Evolutionary conservation across 129 eudicot genomes (phyloP), one percentile per base, ranked within the genome.

Genomic region (Helichrysum umbraculigerum): DNA sequence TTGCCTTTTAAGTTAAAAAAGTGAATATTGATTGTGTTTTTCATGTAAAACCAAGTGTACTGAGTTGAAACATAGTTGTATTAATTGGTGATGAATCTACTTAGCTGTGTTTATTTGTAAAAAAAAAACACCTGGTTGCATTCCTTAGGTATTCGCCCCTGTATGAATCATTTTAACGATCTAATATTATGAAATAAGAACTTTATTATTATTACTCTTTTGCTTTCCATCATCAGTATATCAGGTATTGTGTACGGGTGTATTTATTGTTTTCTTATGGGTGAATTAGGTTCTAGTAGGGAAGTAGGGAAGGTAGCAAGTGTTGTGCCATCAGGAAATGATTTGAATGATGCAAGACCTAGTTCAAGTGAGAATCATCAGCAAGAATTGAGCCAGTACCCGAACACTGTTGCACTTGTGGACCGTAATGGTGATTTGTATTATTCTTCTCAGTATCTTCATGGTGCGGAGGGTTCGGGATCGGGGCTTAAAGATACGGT

Each of bases 381-480:
- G 58, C 85, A 83, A 76, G 81, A 84, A 42, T 47, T 51, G 32
- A 67, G 79, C 64, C 84, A 77, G 2, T 74, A 77, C 61, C 84
- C 66, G 32, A 76, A 85, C 70, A 86, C 85, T 14, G 81, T 85
- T 42, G 85, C 92, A 7, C 70, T 83, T 70, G 90, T 81, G 16
- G 90, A 77, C n/a, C 83, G 79, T 50, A 83, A 87, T 73, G 88
- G 90, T 35, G 88, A 86, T 5, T 19, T 84, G 76, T 87, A 82
- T 63, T 89, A 87, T 79, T 20, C 88, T 79, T 28, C 88, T 3
- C 92, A 85, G 63, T 81, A 78, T 52, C 7, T 86, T 81, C 87
- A 81, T n/a, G 90, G 85, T 51, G 52, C 81, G 2, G 91, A 81
- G 76, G 96, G 92, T 73, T 84, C 88, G 32, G 82, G 85, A 57